Conservation (phyloP, 2,329 filamentous ascomycete species). For the Aspergillus fumigatus region DNA sequence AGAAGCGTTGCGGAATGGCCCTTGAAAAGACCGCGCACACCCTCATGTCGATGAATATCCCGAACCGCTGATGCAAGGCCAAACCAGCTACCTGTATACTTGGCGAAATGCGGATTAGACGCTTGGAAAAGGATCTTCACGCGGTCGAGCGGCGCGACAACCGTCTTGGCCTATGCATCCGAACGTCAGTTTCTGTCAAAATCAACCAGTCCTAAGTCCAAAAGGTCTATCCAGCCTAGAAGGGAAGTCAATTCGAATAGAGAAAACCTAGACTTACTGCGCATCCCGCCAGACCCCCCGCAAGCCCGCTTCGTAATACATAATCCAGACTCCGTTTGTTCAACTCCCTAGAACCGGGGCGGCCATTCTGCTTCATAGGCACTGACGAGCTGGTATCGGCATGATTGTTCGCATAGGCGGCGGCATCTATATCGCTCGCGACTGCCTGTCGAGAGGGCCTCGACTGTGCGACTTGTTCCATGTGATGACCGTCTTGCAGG, state of each 20-base stretch:
- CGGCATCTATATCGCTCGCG: slow-evolving; percentile 14
- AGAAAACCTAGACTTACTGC: slow-evolving; percentile 58
- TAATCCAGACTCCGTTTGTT: slow-evolving; percentile 78
- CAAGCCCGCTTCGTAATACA: slow-evolving; percentile 73
- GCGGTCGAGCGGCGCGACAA: slow-evolving; percentile 91
- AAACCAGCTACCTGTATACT: slow-evolving; percentile 85
- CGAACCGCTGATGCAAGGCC: slow-evolving; percentile 77
- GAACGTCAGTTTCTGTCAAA: slow-evolving; percentile 6
- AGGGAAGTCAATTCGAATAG: background rate
- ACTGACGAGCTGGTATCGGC: slow-evolving; percentile 12
- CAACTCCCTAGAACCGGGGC: slow-evolving; percentile 37
- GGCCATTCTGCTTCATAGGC: slow-evolving; percentile 11
- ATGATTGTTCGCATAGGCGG: slow-evolving; percentile 9
- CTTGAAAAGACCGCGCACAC: slow-evolving; percentile 73
- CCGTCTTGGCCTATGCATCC: slow-evolving; percentile 72
- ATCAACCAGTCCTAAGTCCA: background rate
- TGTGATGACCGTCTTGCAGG: slow-evolving; percentile 20
- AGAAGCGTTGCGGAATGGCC: slow-evolving; percentile 92
- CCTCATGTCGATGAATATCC: slow-evolving; percentile 75
- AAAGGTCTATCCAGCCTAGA: background rate
- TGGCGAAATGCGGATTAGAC: slow-evolving; percentile 86
- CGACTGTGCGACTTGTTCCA: slow-evolving; percentile 29
- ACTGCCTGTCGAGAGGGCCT: slow-evolving; percentile 17
- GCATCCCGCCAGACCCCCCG: slow-evolving; percentile 86
- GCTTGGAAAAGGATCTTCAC: slow-evolving; percentile 99